phyloP scores from a whole-genome alignment of 2,329 filamentous ascomycete species.

The Fusarium sacchari region DNA sequence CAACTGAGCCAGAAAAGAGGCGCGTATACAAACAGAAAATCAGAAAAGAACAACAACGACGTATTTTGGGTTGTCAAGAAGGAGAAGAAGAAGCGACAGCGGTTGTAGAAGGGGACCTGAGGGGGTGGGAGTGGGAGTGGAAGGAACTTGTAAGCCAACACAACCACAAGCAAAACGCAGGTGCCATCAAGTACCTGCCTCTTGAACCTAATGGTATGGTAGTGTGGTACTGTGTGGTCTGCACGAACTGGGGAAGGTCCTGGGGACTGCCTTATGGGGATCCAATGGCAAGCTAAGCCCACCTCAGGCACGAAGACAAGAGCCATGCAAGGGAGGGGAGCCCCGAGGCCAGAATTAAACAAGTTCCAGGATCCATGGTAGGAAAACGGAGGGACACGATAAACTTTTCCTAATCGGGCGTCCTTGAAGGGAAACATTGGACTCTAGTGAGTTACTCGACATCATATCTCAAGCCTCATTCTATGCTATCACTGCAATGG shows the following conservation, averaged over 20 bases:
- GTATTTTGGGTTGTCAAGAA: conserved; percentile 8
- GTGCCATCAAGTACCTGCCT: conserved; percentile 19
- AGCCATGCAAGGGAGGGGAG: conserved; percentile 28
- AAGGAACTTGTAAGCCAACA: conserved; percentile 36
- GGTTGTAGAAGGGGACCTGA: conserved; percentile 10
- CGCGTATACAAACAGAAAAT: conserved; percentile 18
- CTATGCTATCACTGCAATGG: conserved; percentile 5
- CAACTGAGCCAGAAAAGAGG: conserved; percentile 16
- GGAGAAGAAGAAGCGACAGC: conserved; percentile 1
- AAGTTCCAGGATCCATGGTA: conserved; percentile 10
- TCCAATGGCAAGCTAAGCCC: conserved; percentile 11
- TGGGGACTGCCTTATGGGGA: conserved; percentile 17
- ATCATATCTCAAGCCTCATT: conserved; percentile 17
- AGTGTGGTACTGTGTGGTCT: conserved; percentile 23
- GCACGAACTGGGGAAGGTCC: conserved; percentile 27
- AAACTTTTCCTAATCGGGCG: conserved; percentile 25
- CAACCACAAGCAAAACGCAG: conserved; percentile 10
- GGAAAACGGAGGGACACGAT: conserved; percentile 11
- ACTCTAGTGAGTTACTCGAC: conserved; percentile 2
- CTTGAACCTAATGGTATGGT: conserved; percentile 9
- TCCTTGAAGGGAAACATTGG: conserved; percentile 15
- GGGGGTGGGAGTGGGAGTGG: conserved; percentile 25
- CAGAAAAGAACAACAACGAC: conserved; percentile 13
- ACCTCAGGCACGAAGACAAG: conserved; percentile 25
- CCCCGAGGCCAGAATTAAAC: conserved; percentile 1